Percentiles rank a stretch among this genome's conserved stretches.
Conservation (phyloP, 495 filamentous ascomycete genomes). For the Usnea hakonensis region DNA sequence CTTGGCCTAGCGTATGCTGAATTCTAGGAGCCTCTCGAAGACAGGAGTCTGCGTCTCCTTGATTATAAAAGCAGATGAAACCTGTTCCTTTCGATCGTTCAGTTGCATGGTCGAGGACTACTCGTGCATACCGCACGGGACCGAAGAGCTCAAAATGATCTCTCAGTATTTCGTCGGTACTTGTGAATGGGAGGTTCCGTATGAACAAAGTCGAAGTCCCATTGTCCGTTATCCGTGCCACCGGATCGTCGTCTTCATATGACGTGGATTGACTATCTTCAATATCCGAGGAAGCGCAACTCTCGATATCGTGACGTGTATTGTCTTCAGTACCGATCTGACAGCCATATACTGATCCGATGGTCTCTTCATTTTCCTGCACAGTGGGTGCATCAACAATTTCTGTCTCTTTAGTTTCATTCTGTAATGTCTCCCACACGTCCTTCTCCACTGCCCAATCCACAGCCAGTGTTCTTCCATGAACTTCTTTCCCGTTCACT, state of each 20-base stretch:
- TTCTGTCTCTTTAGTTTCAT: conserved; percentile 33
- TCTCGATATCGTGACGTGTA: conserved; percentile 30
- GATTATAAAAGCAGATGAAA: conserved; percentile 86
- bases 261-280: conserved; percentile 37
- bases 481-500: conserved; percentile 83
- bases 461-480: conserved; percentile 79
- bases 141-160: conserved; percentile 83
- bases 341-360: conserved; percentile 13
- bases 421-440: conserved; percentile 62
- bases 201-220: conserved; percentile 78
- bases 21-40: conserved; percentile 61
- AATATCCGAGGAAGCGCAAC: conserved; percentile 43
- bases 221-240: conserved; percentile 34
- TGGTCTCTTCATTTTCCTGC: conserved; percentile 28
- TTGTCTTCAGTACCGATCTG: neutral
- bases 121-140: conserved; percentile 72
- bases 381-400: conserved; percentile 18
- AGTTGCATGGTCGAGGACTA: conserved; percentile 77
- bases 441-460: conserved; percentile 95
- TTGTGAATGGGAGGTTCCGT: conserved; percentile 86
- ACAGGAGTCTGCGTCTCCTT: conserved; percentile 63
- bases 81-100: conserved; percentile 84
- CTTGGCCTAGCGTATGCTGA: conserved; percentile 27
- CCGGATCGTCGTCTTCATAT: conserved; percentile 24
- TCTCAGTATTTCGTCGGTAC: conserved; percentile 68